Evolutionary conservation across 305 asterid genomes (phyloP), one percentile per base, ranked within the genome.

Genomic region (Fraxinus greggii): DNA sequence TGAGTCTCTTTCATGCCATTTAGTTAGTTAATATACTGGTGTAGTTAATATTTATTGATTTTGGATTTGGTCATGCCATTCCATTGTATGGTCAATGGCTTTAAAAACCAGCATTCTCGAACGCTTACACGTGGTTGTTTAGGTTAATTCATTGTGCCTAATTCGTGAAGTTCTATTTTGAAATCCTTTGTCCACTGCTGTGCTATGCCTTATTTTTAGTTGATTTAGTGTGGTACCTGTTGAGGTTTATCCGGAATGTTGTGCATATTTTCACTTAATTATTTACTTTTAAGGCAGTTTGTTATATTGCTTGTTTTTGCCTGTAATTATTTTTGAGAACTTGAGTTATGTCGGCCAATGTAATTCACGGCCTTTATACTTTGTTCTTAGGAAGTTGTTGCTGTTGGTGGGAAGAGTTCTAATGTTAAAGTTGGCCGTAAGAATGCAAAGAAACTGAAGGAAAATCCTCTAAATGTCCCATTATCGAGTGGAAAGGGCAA

Each of bases 401-500:
- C 98, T 29, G 92, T 89, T 89, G 97, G 95, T 76, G 97, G 95
- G 85, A 93, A 90, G 90, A 90, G 87, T 80, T 79, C 93, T 33
- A 86, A 51, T 82, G 85, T 72, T 32, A 92, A 91, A 88, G 89
- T 38, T 80, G 92, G 95, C 45, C 93, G 98, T 31, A 97, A 92
- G 92, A 88, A 86, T 86, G 88, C 93, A 31, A 95, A 95, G 84
- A 92, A 80, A 84, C 97, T 86, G 88, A 95, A 92, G 87, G 98
- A 93, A 67, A 79, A 87, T 80, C 77, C 78, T 76, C 74, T 38
- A 33, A 83, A 80, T 69, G 72, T 72, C 51, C 32, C 86, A 10
- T 65, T 86, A 59, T 72, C 91, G 17, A 90, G 89, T 21, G 89
- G 90, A 79, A 94, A 86, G 80, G 92, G 90, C 67, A 92, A 91